Evolutionary conservation across 2,329 filamentous ascomycete genomes (phyloP), one percentile per base, ranked within the genome.

Genomic region (Botrytis deweyae): DNA sequence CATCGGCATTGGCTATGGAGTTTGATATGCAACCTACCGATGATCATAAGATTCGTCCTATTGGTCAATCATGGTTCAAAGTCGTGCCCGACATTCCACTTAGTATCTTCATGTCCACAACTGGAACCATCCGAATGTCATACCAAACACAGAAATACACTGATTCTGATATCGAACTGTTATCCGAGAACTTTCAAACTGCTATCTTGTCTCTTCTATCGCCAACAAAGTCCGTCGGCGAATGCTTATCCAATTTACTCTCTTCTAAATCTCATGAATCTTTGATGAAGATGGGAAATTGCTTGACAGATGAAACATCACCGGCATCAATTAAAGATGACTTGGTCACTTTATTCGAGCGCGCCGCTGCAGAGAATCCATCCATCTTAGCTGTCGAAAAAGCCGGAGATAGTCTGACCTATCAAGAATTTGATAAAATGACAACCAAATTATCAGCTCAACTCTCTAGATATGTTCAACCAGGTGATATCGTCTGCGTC

Each of bases 401-500:
- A 40, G 72, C 66, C 5, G 29, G 5, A 36, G 36, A 52, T 4
- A 44, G 40, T 7, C 14, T 73, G 4, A 70, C 55, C n/a, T 73
- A 73, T 70, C 36, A 36, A 14, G 38, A 63, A 49, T 70, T 73
- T 25, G 38, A 73, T 16, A 22, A 36, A 18, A 14, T 62, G 29
- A 59, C 66, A 4, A 73, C 22, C 5, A 46, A 55, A n/a, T 9
- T 73, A 46, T 68, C 74, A 12, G 29, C 29, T 5, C 40, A 75
- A 29, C 61, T 75, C 14, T 36, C 55, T 1, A 38, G 14, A 18
- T 36, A 61, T 18, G 80, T 86, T 7, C 73, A 75, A 40, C 77
- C 83, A 0, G 84, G 84, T 0, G 82, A 84, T 20, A 79, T 83
- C 1, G 82, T 86, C 20, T 81, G 83, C 1, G 81, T 86, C 4